Conservation (phyloP, 371 early-diverging fungal genomes). For the Mortierella sp. region DNA sequence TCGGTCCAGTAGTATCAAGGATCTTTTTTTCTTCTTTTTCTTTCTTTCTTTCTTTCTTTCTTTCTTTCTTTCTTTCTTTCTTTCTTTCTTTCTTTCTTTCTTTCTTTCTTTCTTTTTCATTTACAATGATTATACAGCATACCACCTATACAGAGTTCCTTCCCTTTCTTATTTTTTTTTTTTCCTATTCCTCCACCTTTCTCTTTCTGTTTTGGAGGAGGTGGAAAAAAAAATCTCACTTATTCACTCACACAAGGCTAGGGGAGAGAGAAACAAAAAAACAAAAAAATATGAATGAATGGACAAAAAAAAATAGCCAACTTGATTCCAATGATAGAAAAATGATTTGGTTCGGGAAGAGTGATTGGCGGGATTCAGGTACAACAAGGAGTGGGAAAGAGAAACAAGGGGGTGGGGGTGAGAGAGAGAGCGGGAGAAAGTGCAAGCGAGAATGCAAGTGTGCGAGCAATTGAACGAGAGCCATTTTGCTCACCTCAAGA, state of each 20-base stretch:
- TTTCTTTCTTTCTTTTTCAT: not conserved
- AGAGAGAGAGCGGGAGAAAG: too few species aligned
- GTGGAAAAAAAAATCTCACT: not conserved
- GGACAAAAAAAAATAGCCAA: too few species aligned
- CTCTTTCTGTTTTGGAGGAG: not conserved
- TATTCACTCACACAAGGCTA: not conserved
- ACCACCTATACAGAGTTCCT: not conserved
- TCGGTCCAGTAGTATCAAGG: not conserved
- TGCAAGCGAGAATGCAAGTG: too few species aligned
- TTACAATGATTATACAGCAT: not conserved
- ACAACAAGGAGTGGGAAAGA: not conserved
- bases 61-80: not conserved
- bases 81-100: not conserved
- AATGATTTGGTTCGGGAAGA: too few species aligned
- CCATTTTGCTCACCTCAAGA: not conserved
- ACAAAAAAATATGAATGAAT: too few species aligned
- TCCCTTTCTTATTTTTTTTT: not conserved
- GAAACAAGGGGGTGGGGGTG: too few species aligned
- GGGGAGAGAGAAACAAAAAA: too few species aligned
- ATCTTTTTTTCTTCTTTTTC: conserved; percentile 7
- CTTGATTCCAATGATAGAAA: too few species aligned
- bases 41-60: not conserved
- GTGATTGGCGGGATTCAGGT: not conserved
- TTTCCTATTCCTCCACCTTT: not conserved
- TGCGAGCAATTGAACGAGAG: not conserved